A percentile compares a stretch with the other conserved stretches of the same genome.
Evolutionary conservation across 106 monocot species (phyloP).

Genomic region (Phalaenopsis equestris): DNA sequence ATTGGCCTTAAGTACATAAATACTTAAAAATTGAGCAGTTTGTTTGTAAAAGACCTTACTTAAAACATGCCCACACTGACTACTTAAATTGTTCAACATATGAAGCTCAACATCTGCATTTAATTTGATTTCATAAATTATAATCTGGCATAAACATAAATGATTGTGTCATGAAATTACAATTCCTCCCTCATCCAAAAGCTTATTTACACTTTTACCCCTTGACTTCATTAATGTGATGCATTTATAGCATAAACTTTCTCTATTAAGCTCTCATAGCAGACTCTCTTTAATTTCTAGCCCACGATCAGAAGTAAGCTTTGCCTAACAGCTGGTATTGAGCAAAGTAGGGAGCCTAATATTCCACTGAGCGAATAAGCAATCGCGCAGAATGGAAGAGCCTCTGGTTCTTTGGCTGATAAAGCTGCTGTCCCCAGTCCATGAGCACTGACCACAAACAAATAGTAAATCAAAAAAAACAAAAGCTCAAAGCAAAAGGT

Average conservation of each 20-base stretch:
- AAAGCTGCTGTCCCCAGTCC: slow-evolving; percentile 94
- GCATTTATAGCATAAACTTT: neutral
- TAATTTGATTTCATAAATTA: too few species aligned
- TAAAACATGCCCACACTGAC: too few species aligned
- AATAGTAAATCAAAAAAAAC: too few species aligned
- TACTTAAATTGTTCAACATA: too few species aligned
- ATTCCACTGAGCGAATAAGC: slow-evolving; percentile 86
- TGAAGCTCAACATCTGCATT: too few species aligned
- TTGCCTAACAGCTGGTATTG: slow-evolving; percentile 73
- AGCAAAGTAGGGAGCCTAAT: slow-evolving; percentile 86
- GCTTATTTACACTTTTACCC: neutral
- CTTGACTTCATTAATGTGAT: neutral
- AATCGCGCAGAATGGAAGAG: slow-evolving; percentile 95
- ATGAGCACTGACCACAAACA: slow-evolving; percentile 60
- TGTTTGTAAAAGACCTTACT: too few species aligned
- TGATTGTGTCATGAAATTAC: too few species aligned
- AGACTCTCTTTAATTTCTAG: slow-evolving; percentile 8
- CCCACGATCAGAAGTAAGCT: slow-evolving; percentile 68
- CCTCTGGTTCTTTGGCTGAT: slow-evolving; percentile 96
- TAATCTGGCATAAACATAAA: too few species aligned
- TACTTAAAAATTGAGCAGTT: too few species aligned
- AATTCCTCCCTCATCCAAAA: too few species aligned
- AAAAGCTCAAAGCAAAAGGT: too few species aligned
- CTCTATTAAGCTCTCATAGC: neutral
- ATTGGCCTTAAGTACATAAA: too few species aligned